Evolutionary conservation across 2,329 filamentous ascomycete genomes (phyloP).

Genomic region (Colletotrichum eleusines): DNA sequence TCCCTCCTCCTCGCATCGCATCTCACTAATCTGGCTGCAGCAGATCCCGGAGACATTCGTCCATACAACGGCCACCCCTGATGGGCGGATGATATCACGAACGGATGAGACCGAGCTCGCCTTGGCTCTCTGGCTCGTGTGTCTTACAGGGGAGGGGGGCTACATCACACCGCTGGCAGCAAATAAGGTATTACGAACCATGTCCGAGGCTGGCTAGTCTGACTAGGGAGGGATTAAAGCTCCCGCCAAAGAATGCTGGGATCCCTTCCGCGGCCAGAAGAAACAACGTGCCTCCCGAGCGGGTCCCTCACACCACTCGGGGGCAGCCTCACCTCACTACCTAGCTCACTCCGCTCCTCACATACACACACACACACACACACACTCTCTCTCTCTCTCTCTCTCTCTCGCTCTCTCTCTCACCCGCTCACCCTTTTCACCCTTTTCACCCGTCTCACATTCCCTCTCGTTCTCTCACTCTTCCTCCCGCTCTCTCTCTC

Average conservation of each 20-base stretch:
- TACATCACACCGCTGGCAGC: background rate
- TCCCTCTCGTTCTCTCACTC: background rate
- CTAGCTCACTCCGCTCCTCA: background rate
- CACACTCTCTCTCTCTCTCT: background rate
- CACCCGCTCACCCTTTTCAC: background rate
- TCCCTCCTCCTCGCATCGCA: background rate
- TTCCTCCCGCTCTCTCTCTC: background rate
- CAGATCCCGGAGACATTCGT: conserved; percentile 3
- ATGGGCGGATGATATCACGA: conserved; percentile 27
- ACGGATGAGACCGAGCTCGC: conserved; percentile 23
- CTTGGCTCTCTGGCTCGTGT: background rate
- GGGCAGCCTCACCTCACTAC: background rate
- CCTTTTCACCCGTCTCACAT: background rate
- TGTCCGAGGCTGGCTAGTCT: background rate
- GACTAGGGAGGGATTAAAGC: conserved; percentile 1
- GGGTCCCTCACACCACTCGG: background rate
- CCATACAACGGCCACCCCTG: conserved; percentile 7
- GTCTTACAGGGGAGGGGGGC: background rate
- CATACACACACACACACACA: no score
- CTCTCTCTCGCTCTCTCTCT: background rate
- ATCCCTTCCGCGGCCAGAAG: conserved; percentile 14
- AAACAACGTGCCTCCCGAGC: conserved; percentile 7
- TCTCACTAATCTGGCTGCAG: background rate
- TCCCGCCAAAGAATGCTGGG: conserved; percentile 7
- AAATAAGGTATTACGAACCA: conserved; percentile 21